These are phyloP conservation scores for Calonectria ilicicola DNA, from an alignment of 2,329 filamentous ascomycete species.

Conservation along the genomic window DNA sequence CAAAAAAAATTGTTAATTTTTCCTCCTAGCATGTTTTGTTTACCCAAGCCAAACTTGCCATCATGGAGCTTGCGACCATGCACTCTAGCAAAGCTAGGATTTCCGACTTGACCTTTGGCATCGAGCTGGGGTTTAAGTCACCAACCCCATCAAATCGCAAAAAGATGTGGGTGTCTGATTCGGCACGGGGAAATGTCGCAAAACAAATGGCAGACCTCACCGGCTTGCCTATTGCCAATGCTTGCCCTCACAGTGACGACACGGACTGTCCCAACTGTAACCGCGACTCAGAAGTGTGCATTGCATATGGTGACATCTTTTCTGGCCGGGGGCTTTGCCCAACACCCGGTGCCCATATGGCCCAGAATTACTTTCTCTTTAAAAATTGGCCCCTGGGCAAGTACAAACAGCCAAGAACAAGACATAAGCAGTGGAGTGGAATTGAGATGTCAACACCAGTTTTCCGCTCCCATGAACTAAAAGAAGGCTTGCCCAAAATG, in stretches of 20 bases:
- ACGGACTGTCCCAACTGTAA: slow-evolving; percentile 8
- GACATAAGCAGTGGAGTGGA: slow-evolving; percentile 18
- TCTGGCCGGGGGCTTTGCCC: not conserved
- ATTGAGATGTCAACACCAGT: slow-evolving; percentile 38
- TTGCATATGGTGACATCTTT: not conserved
- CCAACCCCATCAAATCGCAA: not conserved
- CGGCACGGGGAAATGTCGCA: not conserved
- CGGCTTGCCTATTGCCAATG: not conserved
- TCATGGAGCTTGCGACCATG: not conserved
- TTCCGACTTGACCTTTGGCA: slow-evolving; percentile 34
- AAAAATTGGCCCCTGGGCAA: slow-evolving; percentile 19
- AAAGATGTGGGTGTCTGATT: not conserved
- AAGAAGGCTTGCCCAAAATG: slow-evolving; percentile 22
- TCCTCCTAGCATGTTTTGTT: not conserved
- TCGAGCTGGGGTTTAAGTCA: slow-evolving; percentile 40
- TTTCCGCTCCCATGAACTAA: slow-evolving; percentile 30
- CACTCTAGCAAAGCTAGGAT: not conserved
- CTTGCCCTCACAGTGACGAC: not conserved
- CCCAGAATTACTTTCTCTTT: slow-evolving; percentile 28
- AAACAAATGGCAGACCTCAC: not conserved
- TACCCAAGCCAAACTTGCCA: too few relatives aligned
- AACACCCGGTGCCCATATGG: not conserved
- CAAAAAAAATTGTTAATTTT: too few relatives aligned
- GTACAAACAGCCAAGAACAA: not conserved
- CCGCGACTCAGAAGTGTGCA: slow-evolving; percentile 17